A percentile compares a stretch with the other conserved stretches of the same genome.
phyloP scores from a whole-genome alignment of 352 stramenopile genomes.

The Thraustochytrium sp. region DNA sequence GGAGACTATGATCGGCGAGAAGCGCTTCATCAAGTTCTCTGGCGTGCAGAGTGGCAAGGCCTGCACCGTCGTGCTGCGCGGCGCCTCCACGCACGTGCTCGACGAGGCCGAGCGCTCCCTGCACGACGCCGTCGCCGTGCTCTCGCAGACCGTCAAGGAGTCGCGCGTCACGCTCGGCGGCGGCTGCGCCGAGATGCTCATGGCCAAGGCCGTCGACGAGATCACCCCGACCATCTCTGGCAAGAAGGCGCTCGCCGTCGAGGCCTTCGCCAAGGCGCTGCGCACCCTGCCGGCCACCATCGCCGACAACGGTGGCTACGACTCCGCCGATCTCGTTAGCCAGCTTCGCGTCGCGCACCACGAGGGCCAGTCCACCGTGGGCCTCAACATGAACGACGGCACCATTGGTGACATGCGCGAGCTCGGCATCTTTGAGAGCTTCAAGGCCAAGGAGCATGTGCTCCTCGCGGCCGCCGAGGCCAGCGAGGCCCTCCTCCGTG shows the following conservation, averaged over 20 bases:
- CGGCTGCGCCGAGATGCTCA: conserved; percentile 92
- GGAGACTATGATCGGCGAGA: conserved; percentile 98
- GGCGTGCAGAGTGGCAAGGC: conserved; percentile 79
- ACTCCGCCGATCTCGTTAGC: conserved; percentile 94
- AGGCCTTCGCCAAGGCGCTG: conserved; percentile 90
- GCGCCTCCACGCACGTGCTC: conserved; percentile 87
- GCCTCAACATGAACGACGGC: conserved; percentile 92
- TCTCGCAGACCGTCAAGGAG: conserved; percentile 93
- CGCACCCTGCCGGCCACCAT: conserved; percentile 95
- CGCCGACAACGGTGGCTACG: conserved; percentile 96
- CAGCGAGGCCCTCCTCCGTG: conserved; percentile 98
- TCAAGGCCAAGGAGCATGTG: conserved; percentile 89
- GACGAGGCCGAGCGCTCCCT: conserved; percentile 98
- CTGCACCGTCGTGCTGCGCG: conserved; percentile 69
- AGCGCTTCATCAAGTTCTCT: conserved; percentile 90
- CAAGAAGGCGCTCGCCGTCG: conserved; percentile 97
- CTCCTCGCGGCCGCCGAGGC: conserved; percentile 94
- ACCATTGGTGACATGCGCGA: conserved; percentile 91
- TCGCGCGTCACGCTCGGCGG: conserved; percentile 92
- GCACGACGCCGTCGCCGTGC: conserved; percentile 95
- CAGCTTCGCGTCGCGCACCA: conserved; percentile 89
- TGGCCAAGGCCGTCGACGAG: conserved; percentile 83
- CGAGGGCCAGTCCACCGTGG: conserved; percentile 78
- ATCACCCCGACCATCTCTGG: conserved; percentile 77
- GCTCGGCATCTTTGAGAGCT: conserved; percentile 92